Evolutionary conservation across 208 protist genomes (phyloP), one percentile per base, ranked within the genome.

Genomic region (Phytomonas sp.): DNA sequence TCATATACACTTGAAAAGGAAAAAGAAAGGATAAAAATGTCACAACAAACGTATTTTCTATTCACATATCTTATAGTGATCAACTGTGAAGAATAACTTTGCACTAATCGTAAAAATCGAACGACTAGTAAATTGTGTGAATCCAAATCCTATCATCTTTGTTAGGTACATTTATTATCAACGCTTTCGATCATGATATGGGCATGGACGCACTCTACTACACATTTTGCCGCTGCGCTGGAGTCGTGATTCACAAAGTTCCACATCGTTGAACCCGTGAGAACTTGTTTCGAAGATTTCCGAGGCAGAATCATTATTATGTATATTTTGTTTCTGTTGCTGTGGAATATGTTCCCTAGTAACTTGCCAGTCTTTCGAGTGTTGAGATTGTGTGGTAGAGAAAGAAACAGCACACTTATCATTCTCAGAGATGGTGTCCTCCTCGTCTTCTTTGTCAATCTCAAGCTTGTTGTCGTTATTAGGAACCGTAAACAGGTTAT

Each of bases 161-260:
- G 40, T 16, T 49, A 49, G 6, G 19, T 16, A 49, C 40, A 12
- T 12, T 40, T 40, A 40, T 40, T 49, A 49, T 19, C 40, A 49
- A 49, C 40, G 10, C 66, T 67, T 68, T 26, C 71, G 70, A 63
- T 87, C 82, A 56, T 87, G 82, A 61, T 83, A 87, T 40, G 74
- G 63, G 70, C 82, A 87, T 32, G 82, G 82, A 29, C 82, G 67
- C n/a, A 70, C 49, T 29, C 82, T 78, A 29, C 78, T 76, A 49
- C 82, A 87, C 19, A 72, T 67, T 72, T 83, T 83, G 33, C 78
- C 78, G 37, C 78, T 87, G 23, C 82, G 82, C 59, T 81, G 78
- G 34, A 87, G 52, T 31, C 79, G 72, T n/a, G 72, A 78, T 73
- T 87, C 82, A 62, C 82, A 87, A 49, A 49, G 40, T 49, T 23